phyloP scores from a whole-genome alignment of 805 yeast species.

The Hanseniaspora mollemarum region DNA sequence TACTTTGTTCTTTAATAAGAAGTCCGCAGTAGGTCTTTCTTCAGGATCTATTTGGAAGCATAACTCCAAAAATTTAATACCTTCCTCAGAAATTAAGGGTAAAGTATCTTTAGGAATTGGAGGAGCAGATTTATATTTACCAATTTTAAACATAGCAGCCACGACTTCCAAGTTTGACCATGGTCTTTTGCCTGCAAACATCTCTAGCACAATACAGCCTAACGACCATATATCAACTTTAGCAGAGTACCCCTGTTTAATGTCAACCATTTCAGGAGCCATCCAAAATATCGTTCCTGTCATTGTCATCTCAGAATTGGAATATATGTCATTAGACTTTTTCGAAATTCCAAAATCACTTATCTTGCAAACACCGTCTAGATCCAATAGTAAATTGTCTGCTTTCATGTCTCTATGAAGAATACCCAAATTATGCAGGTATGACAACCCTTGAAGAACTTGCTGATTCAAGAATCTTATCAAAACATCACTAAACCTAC shows the following conservation, averaged over 20 bases:
- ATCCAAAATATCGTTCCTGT: conserved; percentile 99
- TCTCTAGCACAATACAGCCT: conserved; percentile 93
- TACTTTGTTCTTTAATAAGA: conserved; percentile 46
- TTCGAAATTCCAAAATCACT: conserved; percentile 95
- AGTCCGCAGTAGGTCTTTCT: conserved; percentile 76
- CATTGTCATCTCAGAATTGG: conserved; percentile 93
- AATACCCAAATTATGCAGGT: conserved; percentile 76
- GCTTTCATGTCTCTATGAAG: conserved; percentile 91
- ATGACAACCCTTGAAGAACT: conserved; percentile 73
- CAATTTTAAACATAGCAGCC: conserved; percentile 83
- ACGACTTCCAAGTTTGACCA: conserved; percentile 95
- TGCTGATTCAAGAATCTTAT: conserved; percentile 67
- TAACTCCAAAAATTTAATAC: conserved; percentile 56
- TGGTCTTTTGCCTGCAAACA: conserved; percentile 95
- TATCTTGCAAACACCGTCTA: conserved; percentile 88
- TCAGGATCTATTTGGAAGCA: conserved; percentile 75
- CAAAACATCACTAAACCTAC: conserved; percentile 69
- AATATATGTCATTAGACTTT: conserved; percentile 70
- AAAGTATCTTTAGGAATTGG: conserved; percentile 88
- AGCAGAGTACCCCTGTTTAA: conserved; percentile 89
- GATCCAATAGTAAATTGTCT: conserved; percentile 75
- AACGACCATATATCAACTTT: conserved; percentile 97
- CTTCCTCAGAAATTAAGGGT: conserved; percentile 50
- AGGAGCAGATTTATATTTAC: conserved; percentile 80
- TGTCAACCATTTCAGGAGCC: conserved; percentile 98